Evolutionary conservation across 441 rosid genomes (phyloP).

Genomic region (Macaranga tanarius): DNA sequence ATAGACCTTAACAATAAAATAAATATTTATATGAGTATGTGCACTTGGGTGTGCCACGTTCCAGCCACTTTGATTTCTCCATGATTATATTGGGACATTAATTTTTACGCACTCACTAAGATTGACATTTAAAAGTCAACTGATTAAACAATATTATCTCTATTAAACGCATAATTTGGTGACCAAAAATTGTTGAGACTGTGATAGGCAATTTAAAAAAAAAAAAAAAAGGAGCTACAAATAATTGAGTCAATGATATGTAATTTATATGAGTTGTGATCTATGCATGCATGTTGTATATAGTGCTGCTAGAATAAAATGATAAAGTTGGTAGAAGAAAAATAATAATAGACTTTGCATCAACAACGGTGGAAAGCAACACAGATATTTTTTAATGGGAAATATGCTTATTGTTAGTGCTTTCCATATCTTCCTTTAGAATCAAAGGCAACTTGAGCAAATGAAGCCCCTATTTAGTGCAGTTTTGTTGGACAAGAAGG

Average conservation of each 20-base stretch:
- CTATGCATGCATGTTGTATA: no score
- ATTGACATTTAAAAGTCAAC: constrained; percentile 25
- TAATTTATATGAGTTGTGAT: neutral
- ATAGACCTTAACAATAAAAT: no score
- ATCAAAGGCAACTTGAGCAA: no score
- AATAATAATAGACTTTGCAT: neutral
- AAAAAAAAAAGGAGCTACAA: neutral
- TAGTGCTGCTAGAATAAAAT: neutral
- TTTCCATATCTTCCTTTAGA: no score
- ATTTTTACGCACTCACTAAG: neutral
- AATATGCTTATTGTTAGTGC: no score
- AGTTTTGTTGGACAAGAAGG: no score
- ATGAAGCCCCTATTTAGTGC: no score
- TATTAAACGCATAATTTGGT: neutral
- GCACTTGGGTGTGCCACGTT: constrained; percentile 15
- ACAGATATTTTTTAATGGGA: no score
- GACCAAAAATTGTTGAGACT: neutral
- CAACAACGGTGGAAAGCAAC: neutral
- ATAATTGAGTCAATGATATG: neutral
- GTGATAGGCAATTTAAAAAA: neutral
- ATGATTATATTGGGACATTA: neutral
- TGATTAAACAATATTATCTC: neutral
- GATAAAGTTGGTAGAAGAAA: neutral
- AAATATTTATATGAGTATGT: neutral
- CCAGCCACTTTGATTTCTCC: neutral